Base-by-base conservation (phyloP, 75 land plant species). In the Picea glauca region DNA sequence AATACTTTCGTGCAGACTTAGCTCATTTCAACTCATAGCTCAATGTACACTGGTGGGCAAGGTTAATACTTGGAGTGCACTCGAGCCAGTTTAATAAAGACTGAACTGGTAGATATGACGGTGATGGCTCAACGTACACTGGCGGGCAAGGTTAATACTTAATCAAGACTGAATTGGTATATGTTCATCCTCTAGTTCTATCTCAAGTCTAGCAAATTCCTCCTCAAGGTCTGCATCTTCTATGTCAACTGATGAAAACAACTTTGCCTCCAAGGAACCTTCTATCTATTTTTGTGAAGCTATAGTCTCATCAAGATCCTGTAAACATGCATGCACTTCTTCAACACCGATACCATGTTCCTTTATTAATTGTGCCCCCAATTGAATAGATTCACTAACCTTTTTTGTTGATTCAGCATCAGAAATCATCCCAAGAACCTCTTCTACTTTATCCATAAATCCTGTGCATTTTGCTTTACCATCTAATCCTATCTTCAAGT, bases 341-440 rank as follows among this genome's bases (percentile, higher is more conserved):
- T 90, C 92, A 65, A 87, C 46, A 76, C 77, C 83, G 21, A 93
- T 79, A 54, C 67, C 78, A 38, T 87, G 75, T 82, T 91, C 91
- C 77, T 91, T 93, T 30, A 95, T 88, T 72, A 92, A 93, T 74
- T 58, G 88, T 12, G 87, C 87, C 26, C 93, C 95, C 66, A 90
- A 78, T 72, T 87, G 83, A n/a, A 95, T 86, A 13, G 98, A 93
- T 77, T 95, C 98, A 79, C 90, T 78, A 20, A 93, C 98, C 97
- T 94, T 26, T 26, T 26, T 26, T 26, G 26, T 26, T 26, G 26
- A 26, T 26, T 26, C 26, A 26, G 26, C 26, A 26, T 26, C 26
- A 26, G 26, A 26, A 26, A 26, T 26, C 26, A 26, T 26, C 26
- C 26, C 26, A 26, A 26, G 26, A 26, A 26, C 26, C 26, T 26